phyloP scores from a whole-genome alignment of 2,329 filamentous ascomycete species.

The Colletotrichum lupini region DNA sequence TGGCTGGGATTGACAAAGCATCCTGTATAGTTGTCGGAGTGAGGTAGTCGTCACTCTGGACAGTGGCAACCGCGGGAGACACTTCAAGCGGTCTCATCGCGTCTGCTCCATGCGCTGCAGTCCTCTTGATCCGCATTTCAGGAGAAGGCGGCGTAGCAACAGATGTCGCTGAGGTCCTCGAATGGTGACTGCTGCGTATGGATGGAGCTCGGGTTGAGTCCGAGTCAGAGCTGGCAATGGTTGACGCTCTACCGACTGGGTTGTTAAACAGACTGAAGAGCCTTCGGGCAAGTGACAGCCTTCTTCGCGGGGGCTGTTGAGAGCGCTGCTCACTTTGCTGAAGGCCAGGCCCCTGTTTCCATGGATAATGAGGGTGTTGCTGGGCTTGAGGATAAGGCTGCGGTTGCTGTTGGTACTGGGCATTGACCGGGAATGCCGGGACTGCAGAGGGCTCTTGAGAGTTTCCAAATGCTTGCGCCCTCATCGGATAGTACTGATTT shows the following conservation, averaged over 20 bases:
- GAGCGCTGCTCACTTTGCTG: neutral
- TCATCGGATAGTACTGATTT: constrained; percentile 19
- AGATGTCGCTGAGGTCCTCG: constrained; percentile 14
- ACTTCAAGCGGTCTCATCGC: neutral
- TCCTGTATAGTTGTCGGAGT: constrained; percentile 5
- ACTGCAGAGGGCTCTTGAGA: neutral
- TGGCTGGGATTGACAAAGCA: neutral
- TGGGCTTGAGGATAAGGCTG: neutral
- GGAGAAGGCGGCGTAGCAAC: neutral
- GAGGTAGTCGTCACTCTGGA: constrained; percentile 50
- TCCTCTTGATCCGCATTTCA: neutral
- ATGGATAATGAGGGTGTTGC: neutral
- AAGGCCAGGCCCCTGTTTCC: neutral
- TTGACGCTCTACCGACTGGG: constrained; percentile 48
- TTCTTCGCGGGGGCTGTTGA: constrained; percentile 3
- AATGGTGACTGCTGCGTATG: neutral
- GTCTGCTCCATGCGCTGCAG: neutral
- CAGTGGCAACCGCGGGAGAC: constrained; percentile 42
- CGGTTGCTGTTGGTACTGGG: neutral
- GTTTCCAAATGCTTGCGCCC: neutral
- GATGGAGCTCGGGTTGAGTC: constrained; percentile 4
- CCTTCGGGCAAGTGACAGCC: constrained; percentile 21
- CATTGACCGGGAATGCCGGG: neutral
- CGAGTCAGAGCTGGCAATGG: constrained; percentile 42
- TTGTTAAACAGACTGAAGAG: constrained; percentile 42